Conservation (phyloP, 2,329 filamentous ascomycete species). For the Metarhizium brunneum region DNA sequence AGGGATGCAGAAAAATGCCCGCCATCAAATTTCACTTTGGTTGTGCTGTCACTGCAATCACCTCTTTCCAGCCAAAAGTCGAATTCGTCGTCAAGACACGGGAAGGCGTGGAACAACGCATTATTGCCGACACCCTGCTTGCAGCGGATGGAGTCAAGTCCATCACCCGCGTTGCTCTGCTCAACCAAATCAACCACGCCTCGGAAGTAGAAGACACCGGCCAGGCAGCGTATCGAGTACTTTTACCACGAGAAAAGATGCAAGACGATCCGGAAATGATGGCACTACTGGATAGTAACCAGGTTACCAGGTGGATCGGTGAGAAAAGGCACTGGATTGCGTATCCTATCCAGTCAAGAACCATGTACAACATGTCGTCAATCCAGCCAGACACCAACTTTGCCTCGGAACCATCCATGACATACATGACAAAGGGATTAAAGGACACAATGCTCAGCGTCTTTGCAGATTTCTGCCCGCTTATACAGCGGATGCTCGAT, state of each 20-base stretch:
- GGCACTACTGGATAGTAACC: slow-evolving; percentile 55
- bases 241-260: slow-evolving; percentile 62
- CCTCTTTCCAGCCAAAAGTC: slow-evolving; percentile 1
- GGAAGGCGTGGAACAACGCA: slow-evolving; percentile 41
- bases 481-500: slow-evolving; percentile 48
- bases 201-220: slow-evolving; percentile 58
- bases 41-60: slow-evolving; percentile 30
- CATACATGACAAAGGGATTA: slow-evolving; percentile 54
- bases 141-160: slow-evolving; percentile 50
- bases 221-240: slow-evolving; percentile 72
- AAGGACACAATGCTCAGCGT: slow-evolving; percentile 54
- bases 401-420: slow-evolving; percentile 45
- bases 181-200: slow-evolving; percentile 39
- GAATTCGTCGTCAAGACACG: slow-evolving; percentile 50
- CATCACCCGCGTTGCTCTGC: slow-evolving; percentile 21
- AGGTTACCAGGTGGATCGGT: slow-evolving; percentile 68
- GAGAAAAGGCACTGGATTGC: slow-evolving; percentile 68
- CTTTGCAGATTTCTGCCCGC: slow-evolving; percentile 51
- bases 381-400: slow-evolving; percentile 54
- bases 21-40: slow-evolving; percentile 62
- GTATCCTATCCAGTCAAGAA: slow-evolving; percentile 61
- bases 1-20: slow-evolving; percentile 56
- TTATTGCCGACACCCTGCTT: slow-evolving; percentile 38
- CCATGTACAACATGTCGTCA: slow-evolving; percentile 55
- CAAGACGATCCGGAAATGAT: slow-evolving; percentile 57